A percentile compares a stretch with the other conserved stretches of the same genome.
phyloP scores from a whole-genome alignment of 1,284 basidiomycete species.

The Leucoagaricus sp. region DNA sequence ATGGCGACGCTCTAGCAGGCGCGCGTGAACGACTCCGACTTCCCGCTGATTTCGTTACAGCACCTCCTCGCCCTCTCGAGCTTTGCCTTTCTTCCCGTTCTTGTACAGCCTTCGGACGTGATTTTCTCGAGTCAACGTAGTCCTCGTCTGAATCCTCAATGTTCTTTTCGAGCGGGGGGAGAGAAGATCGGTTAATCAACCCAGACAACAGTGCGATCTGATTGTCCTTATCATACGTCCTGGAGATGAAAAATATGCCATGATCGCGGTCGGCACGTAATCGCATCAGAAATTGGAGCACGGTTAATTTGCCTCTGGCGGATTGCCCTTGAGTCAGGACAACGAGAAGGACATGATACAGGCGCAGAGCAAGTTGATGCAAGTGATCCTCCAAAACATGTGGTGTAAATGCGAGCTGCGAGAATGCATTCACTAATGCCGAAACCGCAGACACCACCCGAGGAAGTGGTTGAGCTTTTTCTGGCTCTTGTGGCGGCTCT shows the following conservation, averaged over 20 bases:
- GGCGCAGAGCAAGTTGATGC: slow-evolving; percentile 44
- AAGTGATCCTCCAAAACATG: slow-evolving; percentile 3
- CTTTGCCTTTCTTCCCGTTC: slow-evolving; percentile 56
- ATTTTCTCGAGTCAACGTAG: slow-evolving; percentile 41
- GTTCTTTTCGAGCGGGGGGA: slow-evolving; percentile 17
- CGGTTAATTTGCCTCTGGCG: slow-evolving; percentile 65
- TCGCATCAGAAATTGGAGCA: slow-evolving; percentile 88
- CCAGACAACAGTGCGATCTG: slow-evolving; percentile 52
- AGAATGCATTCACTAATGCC: slow-evolving; percentile 67
- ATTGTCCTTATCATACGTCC: slow-evolving; percentile 54
- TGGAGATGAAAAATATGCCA: slow-evolving; percentile 70
- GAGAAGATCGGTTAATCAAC: slow-evolving; percentile 41
- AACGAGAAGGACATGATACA: slow-evolving; percentile 53
- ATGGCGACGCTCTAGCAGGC: slow-evolving; percentile 16
- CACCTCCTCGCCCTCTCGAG: slow-evolving; percentile 57
- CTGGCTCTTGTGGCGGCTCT: slow-evolving; percentile 24
- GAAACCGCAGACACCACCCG: slow-evolving; percentile 60
- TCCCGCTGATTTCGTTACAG: slow-evolving; percentile 44
- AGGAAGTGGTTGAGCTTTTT: slow-evolving; percentile 35
- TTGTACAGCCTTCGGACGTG: slow-evolving; percentile 50
- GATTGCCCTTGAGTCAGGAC: slow-evolving; percentile 50
- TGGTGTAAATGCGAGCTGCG: slow-evolving; percentile 64
- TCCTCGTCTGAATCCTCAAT: slow-evolving; percentile 31
- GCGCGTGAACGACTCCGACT: slow-evolving; percentile 77
- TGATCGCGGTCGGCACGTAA: slow-evolving; percentile 93